Percentiles rank a stretch among this genome's conserved stretches.
Conservation (phyloP, 2,329 filamentous ascomycete genomes). For the Fusarium torreyae region DNA sequence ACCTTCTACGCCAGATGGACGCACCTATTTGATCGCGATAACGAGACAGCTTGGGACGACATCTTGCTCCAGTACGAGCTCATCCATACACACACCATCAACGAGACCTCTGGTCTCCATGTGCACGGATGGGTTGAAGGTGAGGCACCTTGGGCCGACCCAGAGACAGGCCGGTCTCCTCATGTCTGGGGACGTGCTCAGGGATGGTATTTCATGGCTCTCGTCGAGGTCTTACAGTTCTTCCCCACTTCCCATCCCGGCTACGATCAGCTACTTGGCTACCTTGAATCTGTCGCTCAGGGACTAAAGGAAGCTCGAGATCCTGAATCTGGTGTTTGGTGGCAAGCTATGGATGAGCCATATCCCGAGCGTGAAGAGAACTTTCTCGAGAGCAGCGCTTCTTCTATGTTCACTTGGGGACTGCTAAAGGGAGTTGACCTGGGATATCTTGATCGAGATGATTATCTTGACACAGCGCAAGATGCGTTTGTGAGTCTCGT, state of each 20-base stretch:
- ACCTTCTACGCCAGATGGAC: constrained; percentile 60
- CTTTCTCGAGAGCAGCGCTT: constrained; percentile 71
- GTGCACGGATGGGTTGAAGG: constrained; percentile 68
- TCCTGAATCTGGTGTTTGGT: constrained; percentile 64
- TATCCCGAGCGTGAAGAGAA: constrained; percentile 64
- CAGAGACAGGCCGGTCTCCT: constrained; percentile 62
- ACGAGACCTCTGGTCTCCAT: constrained; percentile 58
- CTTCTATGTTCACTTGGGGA: constrained; percentile 69
- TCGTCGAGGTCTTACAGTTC: constrained; percentile 64
- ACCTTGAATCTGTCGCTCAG: constrained; percentile 57
- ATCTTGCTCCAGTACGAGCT: constrained; percentile 61
- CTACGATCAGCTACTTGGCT: constrained; percentile 53
- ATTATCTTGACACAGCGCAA: constrained; percentile 24
- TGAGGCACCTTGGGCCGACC: constrained; percentile 64
- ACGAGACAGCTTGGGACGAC: constrained; percentile 59
- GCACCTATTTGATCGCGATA: constrained; percentile 52
- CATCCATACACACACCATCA: constrained; percentile 58
- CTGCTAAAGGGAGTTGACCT: constrained; percentile 59
- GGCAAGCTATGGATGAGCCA: constrained; percentile 67
- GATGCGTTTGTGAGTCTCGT: constrained; percentile 53
- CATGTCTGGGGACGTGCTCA: constrained; percentile 66
- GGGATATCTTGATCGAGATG: constrained; percentile 31
- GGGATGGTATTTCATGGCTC: constrained; percentile 66
- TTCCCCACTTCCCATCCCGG: constrained; percentile 55
- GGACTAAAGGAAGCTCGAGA: constrained; percentile 61